Base-by-base conservation (phyloP, 768 basidiomycete species). In the Calocybe gangraenosa region DNA sequence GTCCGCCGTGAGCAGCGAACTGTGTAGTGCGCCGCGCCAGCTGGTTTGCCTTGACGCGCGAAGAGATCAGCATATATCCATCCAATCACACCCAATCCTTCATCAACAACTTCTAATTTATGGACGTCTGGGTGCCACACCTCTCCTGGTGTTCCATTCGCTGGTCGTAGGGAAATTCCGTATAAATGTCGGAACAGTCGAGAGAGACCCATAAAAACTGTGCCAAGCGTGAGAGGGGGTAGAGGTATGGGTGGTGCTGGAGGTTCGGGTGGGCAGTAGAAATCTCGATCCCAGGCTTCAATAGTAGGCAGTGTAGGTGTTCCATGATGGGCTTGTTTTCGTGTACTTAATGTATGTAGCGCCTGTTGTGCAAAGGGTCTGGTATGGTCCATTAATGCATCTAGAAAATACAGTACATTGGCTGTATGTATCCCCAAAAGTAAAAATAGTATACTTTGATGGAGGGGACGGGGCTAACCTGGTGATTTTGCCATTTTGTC, bases 401-500 rank as follows among this genome's bases (percentile, higher is more conserved):
- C 75, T 47, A 99, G 71, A 65, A 99, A 99, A 37, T 84, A 81
- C 49, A 70, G 72, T 18, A 97, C 95, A 62, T 97, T 92, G 52
- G 84, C 92, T 87, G 46, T 8, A 41, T 17, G 28, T n/a, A n/a
- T 47, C n/a, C 14, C 42, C 25, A 37, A 15, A 45, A 17, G 5
- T 9, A 20, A 40, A 25, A 11, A 19, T 14, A 22, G 39, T 17
- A 22, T n/a, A n/a, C n/a, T n/a, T 20, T 9, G 36, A 5, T 15
- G 13, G 31, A 23, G 37, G 21, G 3, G 32, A 25, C 10, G 11
- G 19, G 5, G 58, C 75, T 49, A 48, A 90, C 89, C 89, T 42
- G 95, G 94, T 23, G 82, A 87, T 64, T 88, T 92, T 1, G 94
- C 95, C 96, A 99, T 99, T 69, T 96, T 99, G 65, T 97, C 94